These are phyloP conservation scores for Phenoliferia sp. DNA, from an alignment of 1,284 basidiomycete genomes.

Conservation along the genomic window DNA sequence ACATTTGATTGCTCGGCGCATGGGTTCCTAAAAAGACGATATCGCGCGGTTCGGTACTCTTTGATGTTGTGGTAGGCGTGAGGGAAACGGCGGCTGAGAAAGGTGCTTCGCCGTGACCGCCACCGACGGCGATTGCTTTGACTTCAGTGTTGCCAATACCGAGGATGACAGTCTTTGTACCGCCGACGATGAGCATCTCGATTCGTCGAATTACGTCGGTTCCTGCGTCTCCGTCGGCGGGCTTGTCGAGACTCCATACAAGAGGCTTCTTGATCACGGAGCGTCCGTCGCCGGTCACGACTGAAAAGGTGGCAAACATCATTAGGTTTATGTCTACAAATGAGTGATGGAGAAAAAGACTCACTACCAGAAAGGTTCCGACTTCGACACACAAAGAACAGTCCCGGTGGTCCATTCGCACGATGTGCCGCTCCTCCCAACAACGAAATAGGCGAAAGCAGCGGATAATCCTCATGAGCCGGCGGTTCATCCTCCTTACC, in stretches of 20 bases:
- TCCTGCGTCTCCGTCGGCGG: not conserved
- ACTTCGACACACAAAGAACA: constrained; percentile 63
- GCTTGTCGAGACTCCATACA: constrained; percentile 16
- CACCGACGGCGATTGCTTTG: constrained; percentile 18
- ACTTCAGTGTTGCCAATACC: constrained; percentile 5
- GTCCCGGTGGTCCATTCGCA: constrained; percentile 75
- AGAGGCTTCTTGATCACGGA: constrained; percentile 35
- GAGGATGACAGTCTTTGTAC: constrained; percentile 18
- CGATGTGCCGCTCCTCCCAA: constrained; percentile 60
- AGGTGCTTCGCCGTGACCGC: not conserved
- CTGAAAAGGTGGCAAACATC: not conserved
- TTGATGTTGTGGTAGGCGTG: not conserved
- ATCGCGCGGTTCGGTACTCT: constrained; percentile 2
- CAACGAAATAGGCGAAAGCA: constrained; percentile 69
- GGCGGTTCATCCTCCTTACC: not conserved
- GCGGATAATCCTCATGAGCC: constrained; percentile 49
- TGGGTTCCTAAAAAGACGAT: constrained; percentile 27
- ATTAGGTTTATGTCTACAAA: not conserved
- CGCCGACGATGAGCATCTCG: constrained; percentile 19
- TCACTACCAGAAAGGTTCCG: constrained; percentile 65
- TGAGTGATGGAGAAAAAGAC: not conserved
- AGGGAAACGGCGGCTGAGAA: constrained; percentile 7
- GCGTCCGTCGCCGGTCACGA: constrained; percentile 22
- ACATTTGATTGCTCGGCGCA: constrained; percentile 14
- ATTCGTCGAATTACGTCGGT: constrained; percentile 8